These are phyloP conservation scores for Phytopythium litorale DNA, from an alignment of 352 stramenopile genomes.

Conservation along the genomic window DNA sequence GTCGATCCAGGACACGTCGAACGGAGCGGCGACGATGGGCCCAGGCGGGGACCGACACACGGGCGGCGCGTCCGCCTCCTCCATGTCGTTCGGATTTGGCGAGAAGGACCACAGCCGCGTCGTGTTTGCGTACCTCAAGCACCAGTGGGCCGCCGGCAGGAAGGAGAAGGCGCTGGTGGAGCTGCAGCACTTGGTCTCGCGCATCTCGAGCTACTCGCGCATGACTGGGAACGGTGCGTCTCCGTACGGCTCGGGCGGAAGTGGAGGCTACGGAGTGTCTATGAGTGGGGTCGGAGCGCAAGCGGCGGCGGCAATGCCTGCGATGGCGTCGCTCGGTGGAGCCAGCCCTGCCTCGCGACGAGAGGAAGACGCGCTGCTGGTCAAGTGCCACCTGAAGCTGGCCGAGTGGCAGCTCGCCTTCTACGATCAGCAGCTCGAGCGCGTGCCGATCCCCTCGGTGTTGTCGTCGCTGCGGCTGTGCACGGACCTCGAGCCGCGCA, in stretches of 20 bases:
- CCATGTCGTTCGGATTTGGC: conserved; percentile 68
- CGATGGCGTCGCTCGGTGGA: conserved; percentile 15
- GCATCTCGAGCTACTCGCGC: conserved; percentile 40
- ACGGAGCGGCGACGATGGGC: conserved; percentile 14
- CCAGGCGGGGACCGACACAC: conserved; percentile 33
- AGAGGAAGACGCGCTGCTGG: conserved; percentile 73
- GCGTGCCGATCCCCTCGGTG: conserved; percentile 68
- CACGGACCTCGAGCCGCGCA: conserved; percentile 65
- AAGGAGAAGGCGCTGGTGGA: conserved; percentile 87
- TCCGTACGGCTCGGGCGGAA: conserved; percentile 8
- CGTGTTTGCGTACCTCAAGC: conserved; percentile 94
- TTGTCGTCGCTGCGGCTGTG: conserved; percentile 62
- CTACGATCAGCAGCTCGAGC: conserved; percentile 76
- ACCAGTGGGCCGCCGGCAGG: conserved; percentile 90
- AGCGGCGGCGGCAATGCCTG: conserved; percentile 19
- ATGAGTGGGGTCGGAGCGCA: neutral
- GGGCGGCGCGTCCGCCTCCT: conserved; percentile 43
- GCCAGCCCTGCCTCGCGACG: conserved; percentile 4
- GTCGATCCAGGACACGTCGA: conserved; percentile 39
- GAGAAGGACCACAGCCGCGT: conserved; percentile 91
- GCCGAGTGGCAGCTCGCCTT: conserved; percentile 84
- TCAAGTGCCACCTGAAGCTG: conserved; percentile 83
- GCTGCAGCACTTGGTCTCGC: conserved; percentile 79
- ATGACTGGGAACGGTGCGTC: conserved; percentile 10
- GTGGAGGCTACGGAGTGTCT: conserved; percentile 1